phyloP scores from a whole-genome alignment of 1,139 yeast genomes.

The Kluyveromyces sp. region DNA sequence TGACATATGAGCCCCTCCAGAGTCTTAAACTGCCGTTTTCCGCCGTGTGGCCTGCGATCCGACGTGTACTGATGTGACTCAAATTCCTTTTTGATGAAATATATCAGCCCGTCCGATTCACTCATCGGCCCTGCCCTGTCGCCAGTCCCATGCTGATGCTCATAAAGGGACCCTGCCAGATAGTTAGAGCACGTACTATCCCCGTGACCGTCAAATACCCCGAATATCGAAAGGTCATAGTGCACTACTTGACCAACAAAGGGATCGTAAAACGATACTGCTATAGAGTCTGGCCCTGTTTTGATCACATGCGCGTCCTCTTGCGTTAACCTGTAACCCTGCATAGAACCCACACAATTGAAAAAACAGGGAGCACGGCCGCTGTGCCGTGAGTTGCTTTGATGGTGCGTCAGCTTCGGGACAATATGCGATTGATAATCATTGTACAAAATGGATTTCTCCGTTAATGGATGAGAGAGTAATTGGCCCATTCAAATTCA shows the following conservation, averaged over 20 bases:
- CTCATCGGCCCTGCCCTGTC: constrained; percentile 1
- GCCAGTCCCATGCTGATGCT: constrained; percentile 33
- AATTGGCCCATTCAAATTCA: constrained; percentile 56
- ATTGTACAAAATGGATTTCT: constrained; percentile 47
- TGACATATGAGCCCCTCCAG: constrained; percentile 38
- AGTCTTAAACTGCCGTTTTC: constrained; percentile 23
- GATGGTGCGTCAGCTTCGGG: neutral
- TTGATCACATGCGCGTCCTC: constrained; percentile 62
- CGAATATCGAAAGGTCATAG: constrained; percentile 49
- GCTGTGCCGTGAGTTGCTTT: neutral
- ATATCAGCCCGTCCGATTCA: constrained; percentile 21
- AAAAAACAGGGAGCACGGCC: constrained; percentile 31
- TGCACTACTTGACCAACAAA: constrained; percentile 21
- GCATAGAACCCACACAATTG: constrained; percentile 69
- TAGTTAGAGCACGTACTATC: constrained; percentile 55
- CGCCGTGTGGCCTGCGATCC: constrained; percentile 10
- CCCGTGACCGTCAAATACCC: constrained; percentile 79
- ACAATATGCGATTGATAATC: constrained; percentile 25
- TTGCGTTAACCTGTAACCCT: constrained; percentile 69
- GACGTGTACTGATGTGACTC: constrained; percentile 29
- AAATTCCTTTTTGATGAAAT: constrained; percentile 27
- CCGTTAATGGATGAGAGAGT: constrained; percentile 69
- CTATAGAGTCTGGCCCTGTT: constrained; percentile 22
- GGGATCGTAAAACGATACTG: constrained; percentile 31
- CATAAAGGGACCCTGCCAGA: constrained; percentile 34